Evolutionary conservation across 306 rosid genomes (phyloP).

Genomic region (Cucurbita argyrosperma): DNA sequence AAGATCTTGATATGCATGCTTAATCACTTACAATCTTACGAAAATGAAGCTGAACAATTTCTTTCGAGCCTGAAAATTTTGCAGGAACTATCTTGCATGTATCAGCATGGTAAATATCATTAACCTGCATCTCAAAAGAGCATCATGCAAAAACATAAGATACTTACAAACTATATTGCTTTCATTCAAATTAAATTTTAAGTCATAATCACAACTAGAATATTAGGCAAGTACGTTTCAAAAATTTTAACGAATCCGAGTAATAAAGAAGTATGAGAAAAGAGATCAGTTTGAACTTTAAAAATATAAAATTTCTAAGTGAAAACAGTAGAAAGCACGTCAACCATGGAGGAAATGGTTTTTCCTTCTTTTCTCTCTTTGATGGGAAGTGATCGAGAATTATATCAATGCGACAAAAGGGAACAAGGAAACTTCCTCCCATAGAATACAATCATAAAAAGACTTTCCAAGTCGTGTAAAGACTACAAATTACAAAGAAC

Average conservation of each 20-base stretch:
- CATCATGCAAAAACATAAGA: background rate
- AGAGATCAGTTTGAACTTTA: background rate
- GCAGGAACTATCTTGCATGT: slow-evolving; percentile 84
- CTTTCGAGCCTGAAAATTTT: slow-evolving; percentile 84
- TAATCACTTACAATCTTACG: slow-evolving; percentile 41
- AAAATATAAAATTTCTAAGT: background rate
- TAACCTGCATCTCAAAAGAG: slow-evolving; percentile 36
- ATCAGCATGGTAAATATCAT: slow-evolving; percentile 58
- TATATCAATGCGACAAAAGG: background rate
- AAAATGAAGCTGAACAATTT: slow-evolving; percentile 56
- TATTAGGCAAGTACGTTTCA: background rate
- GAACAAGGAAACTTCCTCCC: background rate
- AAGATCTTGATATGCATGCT: background rate
- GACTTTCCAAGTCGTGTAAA: background rate
- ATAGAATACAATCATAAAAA: background rate
- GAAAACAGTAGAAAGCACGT: background rate
- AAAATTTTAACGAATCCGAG: background rate
- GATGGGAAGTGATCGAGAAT: background rate
- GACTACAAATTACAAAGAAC: background rate
- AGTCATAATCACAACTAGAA: background rate
- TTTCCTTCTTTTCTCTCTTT: background rate
- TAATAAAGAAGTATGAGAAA: background rate
- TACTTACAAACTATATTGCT: background rate
- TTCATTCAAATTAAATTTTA: background rate
- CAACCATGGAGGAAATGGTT: background rate